Conservation (phyloP, 768 basidiomycete species). For the Coprinopsis marcescibilis region DNA sequence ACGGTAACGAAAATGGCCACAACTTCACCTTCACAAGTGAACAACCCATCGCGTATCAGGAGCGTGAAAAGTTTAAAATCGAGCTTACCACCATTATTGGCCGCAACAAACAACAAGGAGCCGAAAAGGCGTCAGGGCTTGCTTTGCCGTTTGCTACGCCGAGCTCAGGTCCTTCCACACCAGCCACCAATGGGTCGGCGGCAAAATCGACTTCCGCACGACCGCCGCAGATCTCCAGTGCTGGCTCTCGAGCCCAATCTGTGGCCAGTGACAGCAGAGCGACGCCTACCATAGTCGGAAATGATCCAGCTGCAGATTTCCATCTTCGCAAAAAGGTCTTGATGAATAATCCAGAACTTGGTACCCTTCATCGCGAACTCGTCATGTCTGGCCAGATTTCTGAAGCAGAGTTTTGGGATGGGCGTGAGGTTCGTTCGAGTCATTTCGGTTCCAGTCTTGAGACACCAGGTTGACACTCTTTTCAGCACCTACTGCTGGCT, state of each 20-base stretch:
- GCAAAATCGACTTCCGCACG: slow-evolving; percentile 13
- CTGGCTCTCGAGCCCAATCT: slow-evolving; percentile 58
- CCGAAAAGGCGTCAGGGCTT: slow-evolving; percentile 3
- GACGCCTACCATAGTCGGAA: slow-evolving; percentile 52
- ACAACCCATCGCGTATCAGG: slow-evolving; percentile 53
- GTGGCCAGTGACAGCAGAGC: slow-evolving; percentile 45
- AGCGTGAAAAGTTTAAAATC: slow-evolving; percentile 79
- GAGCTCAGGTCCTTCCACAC: slow-evolving; percentile 12
- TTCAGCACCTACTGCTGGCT: slow-evolving; percentile 68
- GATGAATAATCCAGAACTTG: slow-evolving; percentile 70
- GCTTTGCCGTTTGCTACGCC: slow-evolving; percentile 10
- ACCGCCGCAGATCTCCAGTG: slow-evolving; percentile 34
- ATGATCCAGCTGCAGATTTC: slow-evolving; percentile 62
- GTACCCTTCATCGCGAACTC: slow-evolving; percentile 78
- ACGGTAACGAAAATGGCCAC: slow-evolving; percentile 67
- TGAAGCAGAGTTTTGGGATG: slow-evolving; percentile 97
- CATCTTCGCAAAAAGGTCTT: slow-evolving; percentile 76
- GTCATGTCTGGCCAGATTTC: slow-evolving; percentile 82
- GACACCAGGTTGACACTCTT: slow-evolving; percentile 14
- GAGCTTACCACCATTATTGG: slow-evolving; percentile 74
- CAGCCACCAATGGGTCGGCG: slow-evolving; percentile 23
- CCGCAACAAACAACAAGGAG: slow-evolving; percentile 54
- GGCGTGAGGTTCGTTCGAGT: slow-evolving; percentile 63
- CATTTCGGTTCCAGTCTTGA: slow-evolving; percentile 8
- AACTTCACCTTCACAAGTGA: slow-evolving; percentile 76